Conservation (phyloP, 2,329 filamentous ascomycete genomes). For the Stagonosporopsis tanaceti region DNA sequence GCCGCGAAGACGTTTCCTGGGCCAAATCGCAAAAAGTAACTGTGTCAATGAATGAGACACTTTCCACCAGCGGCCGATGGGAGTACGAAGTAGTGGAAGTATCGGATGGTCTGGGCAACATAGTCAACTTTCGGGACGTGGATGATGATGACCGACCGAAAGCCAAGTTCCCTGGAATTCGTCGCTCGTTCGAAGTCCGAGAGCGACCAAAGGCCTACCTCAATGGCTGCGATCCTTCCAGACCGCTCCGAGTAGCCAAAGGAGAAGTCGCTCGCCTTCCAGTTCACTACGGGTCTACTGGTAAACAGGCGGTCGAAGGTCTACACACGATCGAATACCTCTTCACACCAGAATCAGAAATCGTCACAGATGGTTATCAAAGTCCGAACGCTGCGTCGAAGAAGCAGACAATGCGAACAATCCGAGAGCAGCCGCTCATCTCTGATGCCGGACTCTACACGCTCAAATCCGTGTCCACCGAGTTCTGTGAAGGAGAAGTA, state of each 20-base stretch:
- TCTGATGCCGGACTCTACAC: slow-evolving; percentile 86
- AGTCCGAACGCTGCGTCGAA: slow-evolving; percentile 63
- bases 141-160: slow-evolving; percentile 71
- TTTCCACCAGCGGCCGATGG: slow-evolving; percentile 82
- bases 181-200: slow-evolving; percentile 83
- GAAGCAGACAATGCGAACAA: slow-evolving; percentile 67
- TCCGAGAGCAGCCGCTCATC: slow-evolving; percentile 71
- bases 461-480: slow-evolving; percentile 78
- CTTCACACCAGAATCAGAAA: slow-evolving; percentile 77
- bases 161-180: slow-evolving; percentile 68
- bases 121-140: slow-evolving; percentile 74
- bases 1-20: slow-evolving; percentile 78
- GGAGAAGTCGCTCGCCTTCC: slow-evolving; percentile 74
- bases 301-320: slow-evolving; percentile 65
- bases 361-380: slow-evolving; percentile 75
- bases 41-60: slow-evolving; percentile 89
- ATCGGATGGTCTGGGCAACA: slow-evolving; percentile 87
- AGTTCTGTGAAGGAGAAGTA: slow-evolving; percentile 85
- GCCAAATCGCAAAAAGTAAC: slow-evolving; percentile 76
- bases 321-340: slow-evolving; percentile 80
- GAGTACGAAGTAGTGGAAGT: slow-evolving; percentile 92
- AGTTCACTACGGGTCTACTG: slow-evolving; percentile 71
- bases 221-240: slow-evolving; percentile 77
- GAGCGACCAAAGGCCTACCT: slow-evolving; percentile 81
- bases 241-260: slow-evolving; percentile 83